Evolutionary conservation across 495 filamentous ascomycete genomes (phyloP).

Genomic region (Penicillium chermesinum): DNA sequence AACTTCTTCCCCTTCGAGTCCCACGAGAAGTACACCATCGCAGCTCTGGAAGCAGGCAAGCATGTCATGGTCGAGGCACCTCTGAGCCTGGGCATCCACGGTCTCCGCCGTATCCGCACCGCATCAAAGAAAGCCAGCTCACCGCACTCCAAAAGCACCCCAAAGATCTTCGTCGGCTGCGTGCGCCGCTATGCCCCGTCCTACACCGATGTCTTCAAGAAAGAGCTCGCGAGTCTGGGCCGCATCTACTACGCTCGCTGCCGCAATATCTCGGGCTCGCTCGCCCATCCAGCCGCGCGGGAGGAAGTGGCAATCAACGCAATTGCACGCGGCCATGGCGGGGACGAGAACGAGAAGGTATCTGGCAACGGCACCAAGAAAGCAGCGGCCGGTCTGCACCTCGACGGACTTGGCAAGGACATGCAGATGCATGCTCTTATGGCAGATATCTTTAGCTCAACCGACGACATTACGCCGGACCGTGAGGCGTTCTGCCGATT

Average conservation of each 20-base stretch:
- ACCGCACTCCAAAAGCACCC: slow-evolving; percentile 3
- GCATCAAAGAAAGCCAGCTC: slow-evolving; percentile 25
- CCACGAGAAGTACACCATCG: slow-evolving; percentile 45
- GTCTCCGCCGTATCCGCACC: slow-evolving; percentile 36
- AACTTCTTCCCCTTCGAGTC: slow-evolving; percentile 47
- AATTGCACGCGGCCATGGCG: not conserved
- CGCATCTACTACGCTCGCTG: slow-evolving; percentile 49
- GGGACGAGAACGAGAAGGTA: not conserved
- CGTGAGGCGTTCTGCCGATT: slow-evolving; percentile 36
- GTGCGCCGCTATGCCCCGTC: slow-evolving; percentile 51
- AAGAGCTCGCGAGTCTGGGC: slow-evolving; percentile 39
- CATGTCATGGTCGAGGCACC: slow-evolving; percentile 54
- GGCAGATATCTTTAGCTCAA: slow-evolving; percentile 25
- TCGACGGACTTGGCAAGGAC: slow-evolving; percentile 2
- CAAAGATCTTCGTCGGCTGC: slow-evolving; percentile 50
- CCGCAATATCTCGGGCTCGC: slow-evolving; percentile 49
- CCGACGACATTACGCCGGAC: slow-evolving; percentile 28
- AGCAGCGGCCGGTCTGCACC: not conserved
- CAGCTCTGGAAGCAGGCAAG: slow-evolving; percentile 47
- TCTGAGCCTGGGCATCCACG: slow-evolving; percentile 38
- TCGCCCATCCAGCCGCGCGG: not conserved
- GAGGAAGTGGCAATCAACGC: not conserved
- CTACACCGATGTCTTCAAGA: slow-evolving; percentile 43
- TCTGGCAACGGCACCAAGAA: not conserved
- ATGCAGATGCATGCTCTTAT: slow-evolving; percentile 17